Evolutionary conservation across 257 asterid genomes (phyloP).

Genomic region (Misopates orontium): DNA sequence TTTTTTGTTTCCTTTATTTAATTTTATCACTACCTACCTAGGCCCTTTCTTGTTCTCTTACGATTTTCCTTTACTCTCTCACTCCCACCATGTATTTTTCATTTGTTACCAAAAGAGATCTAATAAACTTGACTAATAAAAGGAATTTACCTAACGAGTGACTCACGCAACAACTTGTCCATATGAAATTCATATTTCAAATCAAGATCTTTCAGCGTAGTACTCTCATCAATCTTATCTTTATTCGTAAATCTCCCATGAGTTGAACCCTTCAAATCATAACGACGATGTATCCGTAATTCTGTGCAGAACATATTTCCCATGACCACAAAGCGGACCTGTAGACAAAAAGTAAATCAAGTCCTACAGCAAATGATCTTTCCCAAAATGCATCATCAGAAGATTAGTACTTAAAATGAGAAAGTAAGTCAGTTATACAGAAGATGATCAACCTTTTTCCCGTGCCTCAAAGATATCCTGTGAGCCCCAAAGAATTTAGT

Average conservation of each 20-base stretch:
- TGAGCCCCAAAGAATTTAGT: conserved; percentile 96
- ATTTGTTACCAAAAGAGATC: conserved; percentile 1
- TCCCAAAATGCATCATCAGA: conserved; percentile 10
- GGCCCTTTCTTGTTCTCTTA: too few relatives aligned
- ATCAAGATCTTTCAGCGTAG: conserved; percentile 94
- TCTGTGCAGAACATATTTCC: conserved; percentile 98
- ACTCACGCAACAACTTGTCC: conserved; percentile 79
- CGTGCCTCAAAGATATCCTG: conserved; percentile 60
- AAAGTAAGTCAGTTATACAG: conserved; percentile 21
- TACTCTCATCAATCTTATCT: conserved; percentile 71
- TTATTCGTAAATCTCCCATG: conserved; percentile 85
- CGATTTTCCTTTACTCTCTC: too few relatives aligned
- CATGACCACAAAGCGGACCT: conserved; percentile 98
- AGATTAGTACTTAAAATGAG: conserved; percentile 20
- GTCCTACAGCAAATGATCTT: conserved; percentile 18
- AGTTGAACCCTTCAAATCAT: conserved; percentile 92
- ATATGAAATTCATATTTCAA: conserved; percentile 81
- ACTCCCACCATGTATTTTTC: too few relatives aligned
- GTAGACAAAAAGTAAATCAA: conserved; percentile 31
- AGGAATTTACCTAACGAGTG: conserved; percentile 70
- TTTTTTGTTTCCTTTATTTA: too few relatives aligned
- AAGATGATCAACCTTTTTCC: conserved; percentile 64
- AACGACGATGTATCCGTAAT: conserved; percentile 88
- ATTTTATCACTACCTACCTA: too few relatives aligned
- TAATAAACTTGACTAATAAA: conserved; percentile 16